phyloP scores from a whole-genome alignment of 371 early-diverging fungal genomes.

The Mucor saturninus region DNA sequence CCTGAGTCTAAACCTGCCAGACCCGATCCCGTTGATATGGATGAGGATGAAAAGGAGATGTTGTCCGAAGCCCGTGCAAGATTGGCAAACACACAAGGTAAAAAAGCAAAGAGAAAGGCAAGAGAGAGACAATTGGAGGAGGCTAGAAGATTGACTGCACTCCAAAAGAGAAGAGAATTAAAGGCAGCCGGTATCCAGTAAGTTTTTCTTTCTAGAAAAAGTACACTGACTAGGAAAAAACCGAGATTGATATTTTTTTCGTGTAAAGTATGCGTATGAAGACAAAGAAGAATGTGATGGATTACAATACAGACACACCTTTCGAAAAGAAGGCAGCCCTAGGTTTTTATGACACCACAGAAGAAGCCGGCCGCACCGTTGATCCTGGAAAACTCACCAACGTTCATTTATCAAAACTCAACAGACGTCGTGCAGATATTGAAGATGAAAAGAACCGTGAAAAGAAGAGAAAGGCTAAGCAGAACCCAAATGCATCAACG shows the following conservation, averaged over 20 bases:
- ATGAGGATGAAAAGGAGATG: constrained; percentile 99
- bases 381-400: constrained; percentile 68
- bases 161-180: constrained; percentile 95
- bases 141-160: constrained; percentile 84
- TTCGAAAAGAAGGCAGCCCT: constrained; percentile 87
- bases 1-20: constrained; percentile 96
- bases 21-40: constrained; percentile 99
- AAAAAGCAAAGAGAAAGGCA: constrained; percentile 98
- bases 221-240: no score
- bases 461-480: constrained; percentile 72
- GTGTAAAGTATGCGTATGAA: constrained; percentile 50
- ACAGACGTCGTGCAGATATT: constrained; percentile 76
- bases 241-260: not conserved
- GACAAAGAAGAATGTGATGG: constrained; percentile 79
- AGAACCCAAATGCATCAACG: constrained; percentile 48
- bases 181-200: constrained; percentile 95
- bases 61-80: constrained; percentile 97
- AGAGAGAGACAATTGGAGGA: constrained; percentile 97
- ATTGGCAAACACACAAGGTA: constrained; percentile 98
- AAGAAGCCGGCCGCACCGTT: constrained; percentile 71
- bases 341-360: constrained; percentile 92
- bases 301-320: constrained; percentile 96
- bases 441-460: constrained; percentile 71
- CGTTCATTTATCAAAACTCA: constrained; percentile 76
- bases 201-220: constrained; percentile 14